Conservation (phyloP, 1,284 basidiomycete genomes). For the Trametes polyzona region DNA sequence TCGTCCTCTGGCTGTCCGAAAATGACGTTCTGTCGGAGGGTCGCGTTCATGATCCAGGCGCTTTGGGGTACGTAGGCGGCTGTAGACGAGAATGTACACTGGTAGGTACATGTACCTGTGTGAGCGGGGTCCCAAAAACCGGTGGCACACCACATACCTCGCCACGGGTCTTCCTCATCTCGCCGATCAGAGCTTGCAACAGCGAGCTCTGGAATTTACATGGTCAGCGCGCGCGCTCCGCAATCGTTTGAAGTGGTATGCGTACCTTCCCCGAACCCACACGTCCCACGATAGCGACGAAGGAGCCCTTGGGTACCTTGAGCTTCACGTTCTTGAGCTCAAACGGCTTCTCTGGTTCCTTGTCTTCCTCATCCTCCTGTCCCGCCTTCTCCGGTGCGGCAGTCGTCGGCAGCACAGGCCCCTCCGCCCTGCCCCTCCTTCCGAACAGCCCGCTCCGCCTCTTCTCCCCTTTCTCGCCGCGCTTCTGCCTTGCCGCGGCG, state of each 20-base stretch:
- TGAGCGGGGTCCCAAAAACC: background rate
- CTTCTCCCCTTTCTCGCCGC: slow-evolving; percentile 19
- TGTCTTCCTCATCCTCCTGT: slow-evolving; percentile 19
- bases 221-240: background rate
- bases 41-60: slow-evolving; percentile 81
- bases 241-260: background rate
- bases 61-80: slow-evolving; percentile 80
- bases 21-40: slow-evolving; percentile 66
- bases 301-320: slow-evolving; percentile 61
- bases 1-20: slow-evolving; percentile 68
- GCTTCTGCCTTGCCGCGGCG: slow-evolving; percentile 18
- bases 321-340: slow-evolving; percentile 60
- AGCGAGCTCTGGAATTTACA: slow-evolving; percentile 53
- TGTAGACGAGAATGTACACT: slow-evolving; percentile 67
- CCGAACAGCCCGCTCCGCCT: background rate
- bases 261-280: slow-evolving; percentile 74
- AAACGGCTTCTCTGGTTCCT: slow-evolving; percentile 55
- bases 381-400: slow-evolving; percentile 15
- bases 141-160: too few species aligned
- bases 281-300: slow-evolving; percentile 74
- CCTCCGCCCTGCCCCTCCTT: slow-evolving; percentile 20
- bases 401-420: slow-evolving; percentile 28
- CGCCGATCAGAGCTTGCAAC: slow-evolving; percentile 75
- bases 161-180: slow-evolving; percentile 72
- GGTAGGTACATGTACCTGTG: slow-evolving; percentile 18